Conservation (phyloP, 2,329 filamentous ascomycete genomes). For the Arachnomyces sp. region DNA sequence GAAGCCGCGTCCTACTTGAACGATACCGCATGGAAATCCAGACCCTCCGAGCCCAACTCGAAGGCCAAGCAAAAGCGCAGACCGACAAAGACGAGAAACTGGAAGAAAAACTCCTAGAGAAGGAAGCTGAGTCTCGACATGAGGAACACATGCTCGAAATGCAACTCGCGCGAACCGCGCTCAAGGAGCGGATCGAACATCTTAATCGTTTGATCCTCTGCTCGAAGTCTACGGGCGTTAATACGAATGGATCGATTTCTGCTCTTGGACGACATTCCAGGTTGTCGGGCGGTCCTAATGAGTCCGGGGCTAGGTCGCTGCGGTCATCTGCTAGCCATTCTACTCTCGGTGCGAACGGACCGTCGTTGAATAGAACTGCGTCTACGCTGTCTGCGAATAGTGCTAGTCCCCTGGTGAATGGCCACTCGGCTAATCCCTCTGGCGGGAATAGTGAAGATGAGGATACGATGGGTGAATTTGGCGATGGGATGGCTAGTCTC, state of each 20-base stretch:
- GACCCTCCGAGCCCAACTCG: constrained; percentile 70
- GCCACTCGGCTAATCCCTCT: constrained; percentile 24
- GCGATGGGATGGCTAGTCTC: constrained; percentile 74
- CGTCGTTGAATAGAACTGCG: constrained; percentile 53
- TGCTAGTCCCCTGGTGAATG: constrained; percentile 23
- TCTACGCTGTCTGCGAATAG: constrained; percentile 57
- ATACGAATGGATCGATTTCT: constrained; percentile 64
- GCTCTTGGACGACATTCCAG: constrained; percentile 57
- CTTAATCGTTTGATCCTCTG: constrained; percentile 89
- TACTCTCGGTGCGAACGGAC: constrained; percentile 35
- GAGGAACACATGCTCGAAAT: constrained; percentile 98
- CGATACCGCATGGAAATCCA: constrained; percentile 89
- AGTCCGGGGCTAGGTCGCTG: constrained; percentile 44
- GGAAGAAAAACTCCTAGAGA: constrained; percentile 65
- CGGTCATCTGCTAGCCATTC: constrained; percentile 65
- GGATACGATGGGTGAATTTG: constrained; percentile 69
- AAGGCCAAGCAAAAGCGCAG: constrained; percentile 61
- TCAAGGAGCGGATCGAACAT: constrained; percentile 97
- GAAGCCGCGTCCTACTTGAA: constrained; percentile 78
- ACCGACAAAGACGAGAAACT: constrained; percentile 42
- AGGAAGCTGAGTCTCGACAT: constrained; percentile 75
- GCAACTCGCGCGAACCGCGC: constrained; percentile 87
- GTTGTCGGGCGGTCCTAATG: constrained; percentile 41
- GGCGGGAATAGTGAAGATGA: constrained; percentile 47
- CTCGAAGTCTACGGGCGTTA: constrained; percentile 92